Conservation (phyloP, 768 basidiomycete species). For the Mycena vulgaris region DNA sequence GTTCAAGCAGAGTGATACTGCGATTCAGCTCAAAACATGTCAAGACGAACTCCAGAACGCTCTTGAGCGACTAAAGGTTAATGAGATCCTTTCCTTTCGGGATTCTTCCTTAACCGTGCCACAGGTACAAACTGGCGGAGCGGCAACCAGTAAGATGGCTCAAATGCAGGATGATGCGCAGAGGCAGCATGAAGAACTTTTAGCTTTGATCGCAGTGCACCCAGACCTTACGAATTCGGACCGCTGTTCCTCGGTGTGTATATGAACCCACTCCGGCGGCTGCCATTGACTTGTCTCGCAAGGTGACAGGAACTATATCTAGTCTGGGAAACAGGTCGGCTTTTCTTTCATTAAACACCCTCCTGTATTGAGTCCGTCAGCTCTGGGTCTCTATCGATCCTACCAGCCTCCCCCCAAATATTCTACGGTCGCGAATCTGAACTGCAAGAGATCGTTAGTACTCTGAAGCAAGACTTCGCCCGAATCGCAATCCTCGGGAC, state of each 20-base stretch:
- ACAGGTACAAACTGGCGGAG: not conserved
- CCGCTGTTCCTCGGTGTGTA: not conserved
- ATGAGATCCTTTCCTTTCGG: not conserved
- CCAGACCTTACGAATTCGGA: conserved; percentile 17
- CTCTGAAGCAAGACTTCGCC: not conserved
- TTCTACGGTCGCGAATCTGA: conserved; percentile 8
- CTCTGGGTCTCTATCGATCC: not conserved
- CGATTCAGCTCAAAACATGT: not conserved
- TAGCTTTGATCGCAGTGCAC: conserved; percentile 5
- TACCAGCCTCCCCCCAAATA: not conserved
- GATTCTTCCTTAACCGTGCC: not conserved
- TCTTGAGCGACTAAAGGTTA: not conserved
- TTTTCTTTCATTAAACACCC: not conserved
- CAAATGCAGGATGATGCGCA: not conserved
- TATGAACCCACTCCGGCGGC: not conserved
- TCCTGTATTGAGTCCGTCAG: not conserved
- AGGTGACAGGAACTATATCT: conserved; percentile 1
- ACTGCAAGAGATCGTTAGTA: not conserved
- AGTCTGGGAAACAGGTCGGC: not conserved
- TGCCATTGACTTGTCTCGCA: not conserved
- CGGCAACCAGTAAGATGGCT: not conserved
- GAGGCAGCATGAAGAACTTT: conserved; percentile 7
- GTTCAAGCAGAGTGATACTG: not conserved
- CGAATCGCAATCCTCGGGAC: conserved; percentile 18
- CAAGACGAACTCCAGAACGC: not conserved